Evolutionary conservation across 331 rosid species (phyloP), one percentile per base, ranked within the genome.

Genomic region (Malus hybrid): DNA sequence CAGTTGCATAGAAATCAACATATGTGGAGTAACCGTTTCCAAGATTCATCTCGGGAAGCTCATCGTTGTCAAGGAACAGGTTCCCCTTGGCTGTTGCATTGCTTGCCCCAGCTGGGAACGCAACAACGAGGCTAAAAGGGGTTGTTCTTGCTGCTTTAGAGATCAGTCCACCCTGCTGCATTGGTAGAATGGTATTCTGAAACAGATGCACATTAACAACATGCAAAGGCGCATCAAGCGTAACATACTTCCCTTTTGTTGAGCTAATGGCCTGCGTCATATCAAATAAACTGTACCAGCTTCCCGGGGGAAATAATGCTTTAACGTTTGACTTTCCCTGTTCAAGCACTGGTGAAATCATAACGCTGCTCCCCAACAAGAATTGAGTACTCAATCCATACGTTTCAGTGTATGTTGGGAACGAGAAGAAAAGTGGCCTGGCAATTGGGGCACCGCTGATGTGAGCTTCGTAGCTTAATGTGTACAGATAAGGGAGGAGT

Each of bases 371-470:
- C 71, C 98, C 98, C 1, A 93, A 79, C 76, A 91, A 80, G 86
- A 91, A 93, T 66, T 93, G 98, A 56, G 97, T 89, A 84, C 97
- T 93, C 72, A 91, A 74, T 70, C 84, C 90, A 6, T 91, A 91
- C 42, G 87, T 83, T 67, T 87, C 85, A 0, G 81, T 80, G 82
- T 83, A 91, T 4, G 83, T 71, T 36, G 97, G 93, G 75, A 93
- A 93, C 2, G 97, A 80, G 88, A 93, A 93, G 90, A 93, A 93
- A 8, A 93, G 92, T 15, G 97, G 98, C 80, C 98, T 85, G 5
- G 98, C 97, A 62, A 93, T 89, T 15, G 98, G 98, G 22, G 93
- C 83, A 70, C 97, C 97, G 19, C 86, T 85, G 13, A 77, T 57
- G 71, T 93, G 98, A 77, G 98, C 93, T 79, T 85, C 97, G 16